Percentiles rank a stretch among this genome's conserved stretches.
Conservation (phyloP, 2,329 filamentous ascomycete genomes). For the Bipolaris oryzae region DNA sequence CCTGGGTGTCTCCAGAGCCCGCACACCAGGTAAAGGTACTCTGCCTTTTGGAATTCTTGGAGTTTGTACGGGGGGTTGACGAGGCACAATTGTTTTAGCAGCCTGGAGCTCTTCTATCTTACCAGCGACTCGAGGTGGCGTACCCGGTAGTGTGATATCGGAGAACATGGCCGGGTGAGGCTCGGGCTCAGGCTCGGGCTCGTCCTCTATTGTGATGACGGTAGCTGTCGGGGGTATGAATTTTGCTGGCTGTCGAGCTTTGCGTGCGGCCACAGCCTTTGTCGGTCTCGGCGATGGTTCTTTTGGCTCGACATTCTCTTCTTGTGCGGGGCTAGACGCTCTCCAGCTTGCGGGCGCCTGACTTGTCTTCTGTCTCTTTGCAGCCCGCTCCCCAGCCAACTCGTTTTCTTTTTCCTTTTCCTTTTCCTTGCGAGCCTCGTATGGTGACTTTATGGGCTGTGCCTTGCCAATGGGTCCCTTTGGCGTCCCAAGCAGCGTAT, state of each 20-base stretch:
- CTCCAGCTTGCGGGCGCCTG: conserved; percentile 16
- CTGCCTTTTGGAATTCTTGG: conserved; percentile 35
- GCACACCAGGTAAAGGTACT: conserved; percentile 32
- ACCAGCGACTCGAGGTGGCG: conserved; percentile 18
- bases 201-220: conserved; percentile 39
- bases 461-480: conserved; percentile 69
- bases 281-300: conserved; percentile 29
- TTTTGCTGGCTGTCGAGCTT: conserved; percentile 19
- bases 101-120: not conserved
- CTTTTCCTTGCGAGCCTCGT: conserved; percentile 57
- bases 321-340: conserved; percentile 24
- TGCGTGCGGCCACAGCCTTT: conserved; percentile 33
- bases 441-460: conserved; percentile 67
- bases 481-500: conserved; percentile 68
- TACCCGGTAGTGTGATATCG: conserved; percentile 32
- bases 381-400: conserved; percentile 41
- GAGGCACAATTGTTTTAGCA: conserved; percentile 5
- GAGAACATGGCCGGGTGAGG: conserved; percentile 24
- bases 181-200: conserved; percentile 43
- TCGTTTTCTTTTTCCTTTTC: conserved; percentile 36
- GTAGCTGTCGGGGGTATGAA: conserved; percentile 34
- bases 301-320: conserved; percentile 17
- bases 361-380: conserved; percentile 49
- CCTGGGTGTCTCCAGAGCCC: conserved; percentile 31
- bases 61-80: conserved; percentile 15